Conservation (phyloP, 2,329 filamentous ascomycete species). For the Exophiala aquamarina region DNA sequence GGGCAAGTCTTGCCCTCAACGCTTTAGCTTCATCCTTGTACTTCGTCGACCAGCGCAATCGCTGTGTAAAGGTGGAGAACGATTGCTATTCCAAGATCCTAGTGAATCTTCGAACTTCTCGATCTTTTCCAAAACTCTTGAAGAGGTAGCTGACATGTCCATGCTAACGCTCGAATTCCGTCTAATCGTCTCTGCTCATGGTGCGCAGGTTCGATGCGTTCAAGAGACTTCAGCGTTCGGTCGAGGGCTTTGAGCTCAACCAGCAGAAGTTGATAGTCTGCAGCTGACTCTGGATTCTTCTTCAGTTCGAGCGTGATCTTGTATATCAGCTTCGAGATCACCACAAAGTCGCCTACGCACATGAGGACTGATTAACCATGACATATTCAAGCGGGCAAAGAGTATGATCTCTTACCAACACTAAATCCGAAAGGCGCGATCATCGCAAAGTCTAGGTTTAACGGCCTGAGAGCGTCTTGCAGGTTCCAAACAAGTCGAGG, state of each 20-base stretch:
- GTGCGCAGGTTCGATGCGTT: background rate
- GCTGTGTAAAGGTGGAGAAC: too few relatives aligned
- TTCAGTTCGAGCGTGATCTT: slow-evolving; percentile 2
- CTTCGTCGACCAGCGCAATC: too few relatives aligned
- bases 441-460: too few relatives aligned
- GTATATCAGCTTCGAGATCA: slow-evolving; percentile 2
- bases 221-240: background rate
- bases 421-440: background rate
- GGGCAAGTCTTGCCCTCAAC: too few relatives aligned
- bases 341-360: slow-evolving; percentile 3
- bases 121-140: too few relatives aligned
- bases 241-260: slow-evolving; percentile 2
- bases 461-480: too few relatives aligned
- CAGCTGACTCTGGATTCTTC: slow-evolving; percentile 1
- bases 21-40: too few relatives aligned
- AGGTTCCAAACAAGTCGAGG: too few relatives aligned
- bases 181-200: slow-evolving; percentile 4
- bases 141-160: background rate
- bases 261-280: slow-evolving; percentile 1
- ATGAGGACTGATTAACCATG: background rate
- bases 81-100: too few relatives aligned
- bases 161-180: background rate
- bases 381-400: background rate
- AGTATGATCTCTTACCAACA: background rate
- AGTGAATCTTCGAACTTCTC: too few relatives aligned